phyloP scores from a whole-genome alignment of 2,329 filamentous ascomycete species.

The Talaromyces funiculosus region DNA sequence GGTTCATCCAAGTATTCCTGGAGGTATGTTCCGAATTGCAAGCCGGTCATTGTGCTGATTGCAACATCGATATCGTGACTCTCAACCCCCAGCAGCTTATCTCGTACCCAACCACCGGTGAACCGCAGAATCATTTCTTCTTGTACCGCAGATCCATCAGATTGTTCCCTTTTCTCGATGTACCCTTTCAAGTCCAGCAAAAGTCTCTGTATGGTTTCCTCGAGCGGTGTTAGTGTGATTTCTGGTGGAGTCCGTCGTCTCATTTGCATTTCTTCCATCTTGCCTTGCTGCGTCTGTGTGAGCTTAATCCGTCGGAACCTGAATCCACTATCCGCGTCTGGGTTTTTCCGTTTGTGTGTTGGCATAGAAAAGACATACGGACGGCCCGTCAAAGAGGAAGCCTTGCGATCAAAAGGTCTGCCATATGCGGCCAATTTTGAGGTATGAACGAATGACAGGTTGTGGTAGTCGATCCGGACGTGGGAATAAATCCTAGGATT shows the following conservation, averaged over 20 bases:
- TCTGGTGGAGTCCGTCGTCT: slow-evolving; percentile 19
- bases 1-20: slow-evolving; percentile 40
- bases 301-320: slow-evolving; percentile 31
- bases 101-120: slow-evolving; percentile 47
- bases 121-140: slow-evolving; percentile 41
- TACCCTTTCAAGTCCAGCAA: slow-evolving; percentile 75
- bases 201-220: slow-evolving; percentile 66
- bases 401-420: background rate
- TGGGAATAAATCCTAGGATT: background rate
- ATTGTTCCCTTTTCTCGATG: slow-evolving; percentile 38
- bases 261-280: slow-evolving; percentile 5
- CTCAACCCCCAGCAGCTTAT: slow-evolving; percentile 43
- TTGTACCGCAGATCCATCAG: slow-evolving; percentile 32
- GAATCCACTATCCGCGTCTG: slow-evolving; percentile 20
- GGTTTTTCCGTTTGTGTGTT: slow-evolving; percentile 17
- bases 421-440: slow-evolving; percentile 8
- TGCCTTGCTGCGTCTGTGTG: slow-evolving; percentile 12
- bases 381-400: background rate
- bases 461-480: background rate
- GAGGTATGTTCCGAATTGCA: slow-evolving; percentile 41
- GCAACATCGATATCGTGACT: slow-evolving; percentile 48
- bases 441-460: background rate
- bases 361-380: slow-evolving; percentile 23
- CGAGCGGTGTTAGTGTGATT: slow-evolving; percentile 62
- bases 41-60: slow-evolving; percentile 47